These are phyloP conservation scores for Chloromonas sp. DNA, from an alignment of 163 green algal genomes.

Conservation along the genomic window DNA sequence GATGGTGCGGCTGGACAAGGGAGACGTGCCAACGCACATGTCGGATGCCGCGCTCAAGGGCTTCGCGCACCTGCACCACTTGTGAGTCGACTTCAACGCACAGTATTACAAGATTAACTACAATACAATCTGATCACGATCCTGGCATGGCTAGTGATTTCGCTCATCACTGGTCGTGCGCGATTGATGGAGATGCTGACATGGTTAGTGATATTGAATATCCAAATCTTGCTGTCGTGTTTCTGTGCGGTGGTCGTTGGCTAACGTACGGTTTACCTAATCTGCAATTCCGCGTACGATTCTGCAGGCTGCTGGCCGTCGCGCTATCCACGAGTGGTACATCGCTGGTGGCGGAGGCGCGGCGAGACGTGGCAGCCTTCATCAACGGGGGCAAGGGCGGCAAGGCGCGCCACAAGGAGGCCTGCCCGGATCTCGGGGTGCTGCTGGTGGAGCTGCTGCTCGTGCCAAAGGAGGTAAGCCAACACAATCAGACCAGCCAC, in stretches of 20 bases:
- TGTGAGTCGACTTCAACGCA: neutral
- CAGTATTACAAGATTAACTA: too few relatives aligned
- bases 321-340: neutral
- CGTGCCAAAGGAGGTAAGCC: conserved; percentile 4
- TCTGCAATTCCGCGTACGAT: too few relatives aligned
- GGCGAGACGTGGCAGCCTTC: conserved; percentile 4
- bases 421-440: conserved; percentile 12
- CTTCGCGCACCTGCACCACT: conserved; percentile 19
- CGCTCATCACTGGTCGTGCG: too few relatives aligned
- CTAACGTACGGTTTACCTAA: too few relatives aligned
- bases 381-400: neutral
- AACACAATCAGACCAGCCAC: too few relatives aligned
- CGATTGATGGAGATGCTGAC: too few relatives aligned
- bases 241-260: too few relatives aligned
- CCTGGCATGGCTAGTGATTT: too few relatives aligned
- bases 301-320: neutral
- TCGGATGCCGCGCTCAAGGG: conserved; percentile 8
- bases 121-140: too few relatives aligned
- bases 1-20: neutral
- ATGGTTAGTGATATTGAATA: too few relatives aligned
- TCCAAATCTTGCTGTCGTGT: too few relatives aligned
- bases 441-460: conserved; percentile 19
- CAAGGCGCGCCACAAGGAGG: neutral
- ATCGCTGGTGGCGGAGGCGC: neutral
- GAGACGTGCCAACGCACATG: conserved; percentile 11